These are phyloP conservation scores for Diaporthe eres DNA, from an alignment of 2,329 filamentous ascomycete genomes.

Conservation along the genomic window DNA sequence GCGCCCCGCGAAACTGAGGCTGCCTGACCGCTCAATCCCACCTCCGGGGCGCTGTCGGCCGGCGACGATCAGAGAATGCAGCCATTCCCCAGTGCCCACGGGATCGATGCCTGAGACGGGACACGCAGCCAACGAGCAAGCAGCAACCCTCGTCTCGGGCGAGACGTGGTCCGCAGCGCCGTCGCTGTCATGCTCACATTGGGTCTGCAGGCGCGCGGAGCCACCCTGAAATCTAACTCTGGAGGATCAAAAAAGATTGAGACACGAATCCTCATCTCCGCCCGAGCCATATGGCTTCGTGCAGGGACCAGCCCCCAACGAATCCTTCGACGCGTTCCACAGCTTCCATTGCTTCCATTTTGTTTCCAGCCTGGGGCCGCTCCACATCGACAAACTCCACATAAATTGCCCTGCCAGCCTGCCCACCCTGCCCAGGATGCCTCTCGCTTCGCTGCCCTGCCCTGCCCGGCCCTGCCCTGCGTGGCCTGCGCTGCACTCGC, in stretches of 20 bases:
- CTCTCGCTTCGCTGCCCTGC: conserved; percentile 19
- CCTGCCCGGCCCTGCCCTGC: conserved; percentile 19
- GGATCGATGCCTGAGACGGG: conserved; percentile 19
- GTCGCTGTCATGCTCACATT: conserved; percentile 29
- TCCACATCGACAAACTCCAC: conserved; percentile 22
- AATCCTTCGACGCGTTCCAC: conserved; percentile 41
- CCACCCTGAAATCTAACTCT: conserved; percentile 40
- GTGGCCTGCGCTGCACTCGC: conserved; percentile 32
- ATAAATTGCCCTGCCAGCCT: conserved; percentile 20
- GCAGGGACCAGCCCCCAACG: conserved; percentile 40
- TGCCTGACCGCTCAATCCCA: conserved; percentile 36
- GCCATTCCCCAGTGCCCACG: background rate
- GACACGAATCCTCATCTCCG: conserved; percentile 41
- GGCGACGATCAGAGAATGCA: conserved; percentile 12
- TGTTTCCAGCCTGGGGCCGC: conserved; percentile 38
- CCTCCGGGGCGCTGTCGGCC: background rate
- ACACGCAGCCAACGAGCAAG: conserved; percentile 18
- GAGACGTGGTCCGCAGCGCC: conserved; percentile 11
- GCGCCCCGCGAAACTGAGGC: conserved; percentile 17
- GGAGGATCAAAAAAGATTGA: conserved; percentile 36
- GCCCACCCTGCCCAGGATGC: conserved; percentile 9
- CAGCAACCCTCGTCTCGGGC: conserved; percentile 21
- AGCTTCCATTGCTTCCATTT: conserved; percentile 42
- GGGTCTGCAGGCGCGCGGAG: conserved; percentile 23
- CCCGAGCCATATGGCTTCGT: conserved; percentile 37